Evolutionary conservation across 495 filamentous ascomycete species (phyloP).

Genomic region (Neurospora cerealis): DNA sequence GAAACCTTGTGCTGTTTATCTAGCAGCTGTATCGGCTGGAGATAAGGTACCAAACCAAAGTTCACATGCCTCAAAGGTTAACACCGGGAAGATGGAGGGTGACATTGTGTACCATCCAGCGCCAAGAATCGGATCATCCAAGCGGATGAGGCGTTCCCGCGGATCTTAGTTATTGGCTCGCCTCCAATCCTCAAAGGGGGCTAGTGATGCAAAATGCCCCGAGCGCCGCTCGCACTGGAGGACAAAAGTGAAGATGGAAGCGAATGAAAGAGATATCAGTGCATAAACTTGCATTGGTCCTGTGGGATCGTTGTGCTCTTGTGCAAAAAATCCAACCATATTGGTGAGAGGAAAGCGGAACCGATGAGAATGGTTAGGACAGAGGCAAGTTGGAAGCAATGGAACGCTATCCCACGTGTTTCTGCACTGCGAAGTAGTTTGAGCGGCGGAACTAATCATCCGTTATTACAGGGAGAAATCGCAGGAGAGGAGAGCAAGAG

Average conservation of each 20-base stretch:
- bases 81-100: background rate
- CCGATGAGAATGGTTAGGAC: background rate
- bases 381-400: background rate
- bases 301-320: background rate
- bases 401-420: background rate
- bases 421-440: background rate
- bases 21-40: background rate
- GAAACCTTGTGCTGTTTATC: background rate
- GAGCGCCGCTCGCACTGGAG: background rate
- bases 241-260: background rate
- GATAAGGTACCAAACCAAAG: background rate
- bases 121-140: background rate
- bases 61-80: background rate
- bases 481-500: too few relatives aligned
- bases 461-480: background rate
- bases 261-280: background rate
- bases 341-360: background rate
- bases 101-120: background rate
- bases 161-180: background rate
- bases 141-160: background rate
- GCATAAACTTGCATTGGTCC: background rate
- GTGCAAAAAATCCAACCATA: background rate
- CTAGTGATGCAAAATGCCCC: background rate
- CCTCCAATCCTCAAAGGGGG: background rate
- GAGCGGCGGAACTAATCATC: background rate